phyloP scores from a whole-genome alignment of 164 flowering plant genomes.

The Vitis rotundifolia region DNA sequence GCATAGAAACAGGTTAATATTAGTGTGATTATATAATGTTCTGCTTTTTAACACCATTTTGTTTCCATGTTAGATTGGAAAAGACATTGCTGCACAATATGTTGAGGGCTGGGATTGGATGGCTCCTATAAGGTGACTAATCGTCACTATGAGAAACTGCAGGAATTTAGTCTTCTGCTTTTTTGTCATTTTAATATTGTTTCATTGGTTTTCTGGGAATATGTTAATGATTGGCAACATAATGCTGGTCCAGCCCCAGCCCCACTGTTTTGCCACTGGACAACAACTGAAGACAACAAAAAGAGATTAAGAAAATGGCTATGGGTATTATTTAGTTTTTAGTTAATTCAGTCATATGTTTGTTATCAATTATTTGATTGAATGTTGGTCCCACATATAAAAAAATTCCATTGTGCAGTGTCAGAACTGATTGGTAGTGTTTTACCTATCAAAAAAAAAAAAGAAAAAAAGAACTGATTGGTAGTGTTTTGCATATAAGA shows the following conservation, averaged over 20 bases:
- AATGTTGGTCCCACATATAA: too few species aligned
- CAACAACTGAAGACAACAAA: neutral
- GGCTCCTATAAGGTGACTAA: conserved; percentile 79
- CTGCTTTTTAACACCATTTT: neutral
- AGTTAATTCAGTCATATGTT: neutral
- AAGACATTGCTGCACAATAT: conserved; percentile 97
- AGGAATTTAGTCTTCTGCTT: neutral
- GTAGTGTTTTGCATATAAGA: too few species aligned
- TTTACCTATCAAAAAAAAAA: too few species aligned
- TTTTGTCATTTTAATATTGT: neutral
- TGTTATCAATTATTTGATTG: too few species aligned
- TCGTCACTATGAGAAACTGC: conserved; percentile 1
- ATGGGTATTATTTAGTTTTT: neutral
- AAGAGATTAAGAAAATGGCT: neutral
- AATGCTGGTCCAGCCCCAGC: neutral
- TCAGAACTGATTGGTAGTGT: too few species aligned
- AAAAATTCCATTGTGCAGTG: too few species aligned
- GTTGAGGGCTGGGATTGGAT: conserved; percentile 99
- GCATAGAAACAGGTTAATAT: neutral
- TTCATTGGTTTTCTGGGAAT: neutral
- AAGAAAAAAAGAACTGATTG: too few species aligned
- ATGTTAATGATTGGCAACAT: neutral
- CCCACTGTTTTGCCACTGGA: neutral
- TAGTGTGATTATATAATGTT: conserved; percentile 1
- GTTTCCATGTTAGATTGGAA: conserved; percentile 69